Evolutionary conservation across 257 asterid genomes (phyloP).

Genomic region (Fraxinus americana): DNA sequence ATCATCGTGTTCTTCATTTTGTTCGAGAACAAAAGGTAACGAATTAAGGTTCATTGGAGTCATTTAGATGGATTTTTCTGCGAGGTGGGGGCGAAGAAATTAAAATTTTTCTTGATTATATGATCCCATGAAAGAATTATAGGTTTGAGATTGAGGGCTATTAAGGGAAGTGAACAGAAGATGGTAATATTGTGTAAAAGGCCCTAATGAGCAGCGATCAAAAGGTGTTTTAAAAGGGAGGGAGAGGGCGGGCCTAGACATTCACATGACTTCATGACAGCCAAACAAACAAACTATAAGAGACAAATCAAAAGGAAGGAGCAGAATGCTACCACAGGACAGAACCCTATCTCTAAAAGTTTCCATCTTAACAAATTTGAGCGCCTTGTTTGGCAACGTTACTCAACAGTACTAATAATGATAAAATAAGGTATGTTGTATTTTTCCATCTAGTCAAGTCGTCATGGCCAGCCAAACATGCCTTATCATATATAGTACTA

Average conservation of each 20-base stretch:
- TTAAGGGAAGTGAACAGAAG: not conserved
- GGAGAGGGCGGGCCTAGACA: conserved; percentile 21
- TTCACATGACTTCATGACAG: conserved; percentile 67
- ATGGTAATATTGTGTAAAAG: conserved; percentile 26
- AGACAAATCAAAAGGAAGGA: conserved; percentile 59
- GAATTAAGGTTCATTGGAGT: conserved; percentile 40
- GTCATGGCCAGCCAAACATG: too few relatives aligned
- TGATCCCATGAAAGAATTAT: not conserved
- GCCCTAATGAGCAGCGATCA: conserved; percentile 32
- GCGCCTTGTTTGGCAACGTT: not conserved
- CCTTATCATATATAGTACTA: too few relatives aligned
- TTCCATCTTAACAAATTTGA: conserved; percentile 5
- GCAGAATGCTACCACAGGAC: conserved; percentile 87
- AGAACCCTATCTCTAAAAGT: conserved; percentile 61
- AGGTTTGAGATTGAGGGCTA: not conserved
- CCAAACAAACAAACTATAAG: conserved; percentile 55
- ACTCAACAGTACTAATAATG: not conserved
- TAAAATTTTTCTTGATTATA: not conserved
- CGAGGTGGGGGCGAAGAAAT: not conserved
- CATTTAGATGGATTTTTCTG: not conserved
- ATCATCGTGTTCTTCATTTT: conserved; percentile 29
- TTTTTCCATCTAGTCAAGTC: not conserved
- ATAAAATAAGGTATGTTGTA: too few relatives aligned
- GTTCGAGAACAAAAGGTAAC: conserved; percentile 42
- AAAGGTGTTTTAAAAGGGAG: conserved; percentile 33